Percentiles rank a stretch among this genome's conserved stretches.
Conservation (phyloP, 2,329 filamentous ascomycete species). For the Emmonsiellopsis sp. region DNA sequence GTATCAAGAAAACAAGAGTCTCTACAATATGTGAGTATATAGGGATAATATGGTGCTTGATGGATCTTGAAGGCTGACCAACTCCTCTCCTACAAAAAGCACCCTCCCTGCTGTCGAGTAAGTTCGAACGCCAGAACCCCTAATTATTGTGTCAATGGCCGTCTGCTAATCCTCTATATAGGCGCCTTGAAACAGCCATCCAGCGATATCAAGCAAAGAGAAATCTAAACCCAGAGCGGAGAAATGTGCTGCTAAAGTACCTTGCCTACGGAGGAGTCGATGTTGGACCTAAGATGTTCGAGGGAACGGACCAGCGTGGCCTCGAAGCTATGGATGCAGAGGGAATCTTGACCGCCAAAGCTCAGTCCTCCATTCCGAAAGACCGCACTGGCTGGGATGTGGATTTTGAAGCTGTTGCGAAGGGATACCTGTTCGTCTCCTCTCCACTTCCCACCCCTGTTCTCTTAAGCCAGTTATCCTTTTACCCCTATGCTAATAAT, state of each 20-base stretch:
- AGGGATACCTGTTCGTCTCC: conserved; percentile 63
- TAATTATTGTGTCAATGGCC: not conserved
- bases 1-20: conserved; percentile 53
- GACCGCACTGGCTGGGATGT: conserved; percentile 62
- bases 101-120: conserved; percentile 51
- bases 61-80: not conserved
- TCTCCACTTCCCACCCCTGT: no score
- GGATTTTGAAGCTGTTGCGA: conserved; percentile 69
- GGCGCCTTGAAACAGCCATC: conserved; percentile 77
- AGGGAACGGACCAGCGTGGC: conserved; percentile 52
- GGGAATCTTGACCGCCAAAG: conserved; percentile 56
- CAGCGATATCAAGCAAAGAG: conserved; percentile 70
- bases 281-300: conserved; percentile 52
- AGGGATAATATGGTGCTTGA: not conserved
- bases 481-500: not conserved
- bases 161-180: conserved; percentile 21
- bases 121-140: conserved; percentile 14
- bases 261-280: conserved; percentile 76
- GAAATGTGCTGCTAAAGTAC: conserved; percentile 66
- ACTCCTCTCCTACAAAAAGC: conserved; percentile 23
- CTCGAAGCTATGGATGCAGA: conserved; percentile 53
- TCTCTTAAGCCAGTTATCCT: no score
- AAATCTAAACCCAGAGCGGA: conserved; percentile 57
- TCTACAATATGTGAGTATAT: conserved; percentile 56
- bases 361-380: conserved; percentile 37